Evolutionary conservation across 495 filamentous ascomycete genomes (phyloP), one percentile per base, ranked within the genome.

Genomic region (Penicillium argentinense): DNA sequence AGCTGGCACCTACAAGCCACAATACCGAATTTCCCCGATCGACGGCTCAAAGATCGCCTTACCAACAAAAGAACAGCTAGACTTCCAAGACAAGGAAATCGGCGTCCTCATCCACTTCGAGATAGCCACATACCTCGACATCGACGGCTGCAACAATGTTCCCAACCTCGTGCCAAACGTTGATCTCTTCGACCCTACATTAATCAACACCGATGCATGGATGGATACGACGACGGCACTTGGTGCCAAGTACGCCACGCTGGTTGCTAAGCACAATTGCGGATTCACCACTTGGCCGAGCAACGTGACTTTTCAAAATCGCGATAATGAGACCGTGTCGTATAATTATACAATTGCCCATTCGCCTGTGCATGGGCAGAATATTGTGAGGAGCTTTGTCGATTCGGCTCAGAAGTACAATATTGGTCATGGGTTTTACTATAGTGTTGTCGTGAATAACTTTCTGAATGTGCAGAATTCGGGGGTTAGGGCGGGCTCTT

Each of bases 381-480:
- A 49, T 27, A n/a, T 49, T 27, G 46, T 49, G 36, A 12, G 21
- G 16, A 49, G 38, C 26, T 49, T 49, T 34, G 46, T 49, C 13
- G 37, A 49, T 5, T 49, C 46, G 12, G 46, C 46, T 7, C 13
- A 49, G 16, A 49, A 49, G 14, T 39, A 49, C 9, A 18, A 41
- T 14, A 36, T 49, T 11, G 46, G 46, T n/a, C 46, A 49, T 42
- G 46, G 46, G 14, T 49, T 49, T 16, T 49, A 49, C 16, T 49
- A 49, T 13, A 49, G 46, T 13, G 37, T 49, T 13, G 37, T 41
- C 3, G 38, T 42, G 6, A 49, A 49, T 19, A 49, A 49, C 22
- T 49, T 41, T 14, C 28, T 49, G 28, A 49, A 49, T 49, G 46
- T 49, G 28, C 46, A 49, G 23, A 33, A 49, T 13, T 49, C 46